These are phyloP conservation scores for Saitozyma sp. DNA, from an alignment of 768 basidiomycete species.

Conservation along the genomic window DNA sequence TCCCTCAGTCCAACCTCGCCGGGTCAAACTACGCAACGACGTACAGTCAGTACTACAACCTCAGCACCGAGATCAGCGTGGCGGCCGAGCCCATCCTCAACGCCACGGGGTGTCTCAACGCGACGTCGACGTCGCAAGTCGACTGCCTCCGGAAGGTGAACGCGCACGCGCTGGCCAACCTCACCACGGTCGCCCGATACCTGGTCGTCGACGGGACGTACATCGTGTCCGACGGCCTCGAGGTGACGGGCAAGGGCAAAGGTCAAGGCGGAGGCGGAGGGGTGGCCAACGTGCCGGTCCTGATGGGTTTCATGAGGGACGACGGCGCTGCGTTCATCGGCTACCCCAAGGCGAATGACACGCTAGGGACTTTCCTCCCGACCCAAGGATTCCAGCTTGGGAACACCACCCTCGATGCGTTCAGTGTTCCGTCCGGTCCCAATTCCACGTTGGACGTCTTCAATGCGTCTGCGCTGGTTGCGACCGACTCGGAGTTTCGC, in stretches of 20 bases:
- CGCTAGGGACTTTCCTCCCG: constrained; percentile 29
- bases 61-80: constrained; percentile 53
- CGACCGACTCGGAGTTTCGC: constrained; percentile 58
- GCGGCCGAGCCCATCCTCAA: constrained; percentile 55
- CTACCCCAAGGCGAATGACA: constrained; percentile 46
- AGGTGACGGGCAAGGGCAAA: constrained; percentile 53
- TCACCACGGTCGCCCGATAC: constrained; percentile 51
- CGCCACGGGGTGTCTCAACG: constrained; percentile 54
- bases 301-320: constrained; percentile 61
- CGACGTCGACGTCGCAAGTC: constrained; percentile 41
- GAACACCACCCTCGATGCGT: constrained; percentile 52
- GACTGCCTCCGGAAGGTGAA: constrained; percentile 54
- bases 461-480: constrained; percentile 57
- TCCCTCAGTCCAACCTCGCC: constrained; percentile 58
- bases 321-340: constrained; percentile 59
- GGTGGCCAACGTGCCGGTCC: constrained; percentile 56
- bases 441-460: constrained; percentile 56
- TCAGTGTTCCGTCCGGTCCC: constrained; percentile 54
- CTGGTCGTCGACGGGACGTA: constrained; percentile 59
- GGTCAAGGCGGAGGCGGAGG: not conserved
- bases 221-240: constrained; percentile 54
- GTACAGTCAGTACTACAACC: constrained; percentile 59
- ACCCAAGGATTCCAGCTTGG: constrained; percentile 21
- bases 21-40: constrained; percentile 59
- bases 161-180: constrained; percentile 53